These are phyloP conservation scores for Neopestalotiopsis sp. DNA, from an alignment of 2,329 filamentous ascomycete genomes.

Conservation along the genomic window DNA sequence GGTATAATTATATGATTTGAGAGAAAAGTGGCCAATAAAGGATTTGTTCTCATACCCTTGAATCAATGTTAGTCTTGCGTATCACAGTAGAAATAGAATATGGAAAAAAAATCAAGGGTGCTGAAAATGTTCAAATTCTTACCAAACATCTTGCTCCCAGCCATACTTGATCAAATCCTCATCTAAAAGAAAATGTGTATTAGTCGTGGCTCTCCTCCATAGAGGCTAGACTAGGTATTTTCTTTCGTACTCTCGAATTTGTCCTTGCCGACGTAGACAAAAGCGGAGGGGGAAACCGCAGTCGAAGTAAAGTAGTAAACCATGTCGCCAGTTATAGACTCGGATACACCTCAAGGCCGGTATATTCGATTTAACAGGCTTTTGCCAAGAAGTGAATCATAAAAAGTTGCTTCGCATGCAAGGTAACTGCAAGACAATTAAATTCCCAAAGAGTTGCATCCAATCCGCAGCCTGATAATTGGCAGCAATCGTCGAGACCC, in stretches of 20 bases:
- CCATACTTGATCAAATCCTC: conserved; percentile 95
- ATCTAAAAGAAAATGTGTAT: conserved; percentile 58
- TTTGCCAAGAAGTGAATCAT: neutral
- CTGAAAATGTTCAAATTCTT: conserved; percentile 35
- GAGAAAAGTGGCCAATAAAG: no score
- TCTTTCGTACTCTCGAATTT: conserved; percentile 87
- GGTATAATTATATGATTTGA: neutral
- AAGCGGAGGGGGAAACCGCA: conserved; percentile 79
- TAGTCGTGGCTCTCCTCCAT: neutral
- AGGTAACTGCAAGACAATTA: neutral
- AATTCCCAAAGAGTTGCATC: neutral
- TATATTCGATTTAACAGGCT: neutral
- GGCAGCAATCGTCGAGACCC: neutral
- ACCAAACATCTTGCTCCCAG: conserved; percentile 96
- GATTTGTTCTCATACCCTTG: conserved; percentile 12
- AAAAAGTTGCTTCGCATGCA: neutral
- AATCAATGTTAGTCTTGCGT: conserved; percentile 6
- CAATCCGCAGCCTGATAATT: conserved; percentile 4
- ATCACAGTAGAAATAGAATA: conserved; percentile 18
- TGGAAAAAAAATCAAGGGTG: neutral
- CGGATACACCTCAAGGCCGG: no score
- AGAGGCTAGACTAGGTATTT: neutral
- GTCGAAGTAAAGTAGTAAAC: conserved; percentile 96
- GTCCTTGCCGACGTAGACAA: conserved; percentile 97
- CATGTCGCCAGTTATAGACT: conserved; percentile 59